phyloP scores from a whole-genome alignment of 2,329 filamentous ascomycete genomes.

The Fulvia fulva region DNA sequence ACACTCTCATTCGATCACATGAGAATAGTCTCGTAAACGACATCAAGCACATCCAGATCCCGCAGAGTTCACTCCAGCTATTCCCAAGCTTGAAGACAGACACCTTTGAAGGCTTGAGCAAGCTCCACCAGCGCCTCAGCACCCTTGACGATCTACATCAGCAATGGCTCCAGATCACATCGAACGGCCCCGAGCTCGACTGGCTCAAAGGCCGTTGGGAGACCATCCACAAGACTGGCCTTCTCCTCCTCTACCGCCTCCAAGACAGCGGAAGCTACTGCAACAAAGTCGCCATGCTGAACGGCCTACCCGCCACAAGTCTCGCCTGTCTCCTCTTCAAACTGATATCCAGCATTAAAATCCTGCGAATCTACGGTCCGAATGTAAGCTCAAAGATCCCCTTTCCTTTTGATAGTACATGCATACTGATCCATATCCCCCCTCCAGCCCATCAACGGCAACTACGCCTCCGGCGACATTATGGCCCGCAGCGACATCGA shows the following conservation, averaged over 20 bases:
- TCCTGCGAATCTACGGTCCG: constrained; percentile 32
- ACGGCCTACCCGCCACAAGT: constrained; percentile 27
- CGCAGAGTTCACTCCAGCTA: constrained; percentile 12
- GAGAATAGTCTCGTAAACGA: constrained; percentile 28
- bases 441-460: constrained; percentile 20
- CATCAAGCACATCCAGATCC: constrained; percentile 20
- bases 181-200: constrained; percentile 25
- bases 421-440: not conserved
- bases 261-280: constrained; percentile 23
- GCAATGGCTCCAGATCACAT: constrained; percentile 30
- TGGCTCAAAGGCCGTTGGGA: constrained; percentile 34
- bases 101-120: constrained; percentile 20
- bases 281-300: constrained; percentile 26
- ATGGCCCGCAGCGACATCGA: constrained; percentile 31
- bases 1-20: constrained; percentile 26
- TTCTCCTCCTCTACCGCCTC: constrained; percentile 32
- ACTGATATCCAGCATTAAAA: constrained; percentile 29
- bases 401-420: not conserved
- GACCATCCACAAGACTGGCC: constrained; percentile 29
- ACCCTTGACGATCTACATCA: constrained; percentile 24
- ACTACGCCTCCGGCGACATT: constrained; percentile 16
- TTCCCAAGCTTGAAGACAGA: constrained; percentile 25
- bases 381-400: not conserved
- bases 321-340: constrained; percentile 34
- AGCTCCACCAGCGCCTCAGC: constrained; percentile 19